A percentile compares a stretch with the other conserved stretches of the same genome.
These are phyloP conservation scores for Fusarium sp. DNA, from an alignment of 2,329 filamentous ascomycete species.

Conservation along the genomic window DNA sequence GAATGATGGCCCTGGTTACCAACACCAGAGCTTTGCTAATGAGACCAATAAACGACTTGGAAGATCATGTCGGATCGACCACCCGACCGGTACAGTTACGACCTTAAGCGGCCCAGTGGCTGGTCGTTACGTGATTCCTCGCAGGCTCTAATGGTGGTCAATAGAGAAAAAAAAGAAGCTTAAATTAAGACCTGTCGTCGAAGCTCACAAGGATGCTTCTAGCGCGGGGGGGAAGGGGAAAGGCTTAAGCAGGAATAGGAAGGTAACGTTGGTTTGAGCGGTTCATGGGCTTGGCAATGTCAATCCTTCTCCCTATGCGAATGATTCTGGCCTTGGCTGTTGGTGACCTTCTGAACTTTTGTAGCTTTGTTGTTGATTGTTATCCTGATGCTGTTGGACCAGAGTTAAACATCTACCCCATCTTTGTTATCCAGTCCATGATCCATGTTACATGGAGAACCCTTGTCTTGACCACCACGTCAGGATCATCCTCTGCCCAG, in stretches of 20 bases:
- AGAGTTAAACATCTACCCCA: background rate
- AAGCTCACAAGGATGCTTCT: constrained; percentile 21
- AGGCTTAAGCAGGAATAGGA: constrained; percentile 33
- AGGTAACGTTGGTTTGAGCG: constrained; percentile 27
- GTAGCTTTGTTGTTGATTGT: background rate
- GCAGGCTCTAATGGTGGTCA: background rate
- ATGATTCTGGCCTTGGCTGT: background rate
- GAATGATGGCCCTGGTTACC: background rate
- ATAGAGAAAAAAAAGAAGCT: constrained; percentile 29
- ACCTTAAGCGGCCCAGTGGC: background rate
- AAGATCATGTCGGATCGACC: background rate
- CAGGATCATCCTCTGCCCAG: constrained; percentile 12
- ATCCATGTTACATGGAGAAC: background rate
- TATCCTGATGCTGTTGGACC: background rate
- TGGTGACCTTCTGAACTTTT: background rate
- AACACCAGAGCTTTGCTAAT: background rate
- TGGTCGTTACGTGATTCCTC: background rate
- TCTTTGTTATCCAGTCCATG: background rate
- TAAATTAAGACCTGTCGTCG: constrained; percentile 31
- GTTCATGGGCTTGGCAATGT: constrained; percentile 12
- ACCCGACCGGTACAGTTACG: background rate
- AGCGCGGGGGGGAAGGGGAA: constrained; percentile 1
- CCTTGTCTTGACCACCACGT: background rate
- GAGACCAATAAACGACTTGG: background rate
- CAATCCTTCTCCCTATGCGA: constrained; percentile 2